phyloP scores from a whole-genome alignment of 2,329 filamentous ascomycete genomes.

The Helotiales sp. region DNA sequence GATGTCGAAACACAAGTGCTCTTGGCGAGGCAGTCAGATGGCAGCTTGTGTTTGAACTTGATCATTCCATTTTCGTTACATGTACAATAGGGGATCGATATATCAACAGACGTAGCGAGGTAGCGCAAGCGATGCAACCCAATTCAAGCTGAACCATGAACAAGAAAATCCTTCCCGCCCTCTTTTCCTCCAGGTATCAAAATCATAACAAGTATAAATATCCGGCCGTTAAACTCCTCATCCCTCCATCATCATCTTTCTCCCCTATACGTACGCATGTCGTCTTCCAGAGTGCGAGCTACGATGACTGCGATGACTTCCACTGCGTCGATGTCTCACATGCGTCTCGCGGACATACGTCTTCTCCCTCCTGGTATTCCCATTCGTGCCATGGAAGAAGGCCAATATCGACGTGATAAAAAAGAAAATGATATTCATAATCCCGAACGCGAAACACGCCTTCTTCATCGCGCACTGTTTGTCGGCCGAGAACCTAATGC shows the following conservation, averaged over 20 bases:
- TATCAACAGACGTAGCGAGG: neutral
- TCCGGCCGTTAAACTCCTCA: slow-evolving; percentile 8
- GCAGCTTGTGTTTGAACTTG: neutral
- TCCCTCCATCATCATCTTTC: neutral
- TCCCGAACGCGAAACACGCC: slow-evolving; percentile 84
- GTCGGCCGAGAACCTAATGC: slow-evolving; percentile 60
- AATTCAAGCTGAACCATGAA: slow-evolving; percentile 7
- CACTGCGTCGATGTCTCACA: slow-evolving; percentile 37
- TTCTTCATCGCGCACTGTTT: slow-evolving; percentile 93
- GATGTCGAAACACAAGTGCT: no score
- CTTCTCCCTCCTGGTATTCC: slow-evolving; percentile 20
- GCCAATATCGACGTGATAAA: slow-evolving; percentile 77
- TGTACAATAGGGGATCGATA: neutral
- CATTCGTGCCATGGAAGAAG: slow-evolving; percentile 42
- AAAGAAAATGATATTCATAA: slow-evolving; percentile 86
- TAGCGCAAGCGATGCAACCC: neutral
- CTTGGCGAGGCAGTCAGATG: no score
- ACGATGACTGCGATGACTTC: slow-evolving; percentile 40
- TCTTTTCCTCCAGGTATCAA: neutral
- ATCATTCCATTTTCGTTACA: neutral
- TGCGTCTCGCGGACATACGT: slow-evolving; percentile 41
- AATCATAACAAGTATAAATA: neutral
- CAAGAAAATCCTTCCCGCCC: neutral
- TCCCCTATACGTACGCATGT: slow-evolving; percentile 41
- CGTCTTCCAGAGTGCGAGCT: slow-evolving; percentile 39